phyloP scores from a whole-genome alignment of 345 rosid genomes.

The Populus alba region DNA sequence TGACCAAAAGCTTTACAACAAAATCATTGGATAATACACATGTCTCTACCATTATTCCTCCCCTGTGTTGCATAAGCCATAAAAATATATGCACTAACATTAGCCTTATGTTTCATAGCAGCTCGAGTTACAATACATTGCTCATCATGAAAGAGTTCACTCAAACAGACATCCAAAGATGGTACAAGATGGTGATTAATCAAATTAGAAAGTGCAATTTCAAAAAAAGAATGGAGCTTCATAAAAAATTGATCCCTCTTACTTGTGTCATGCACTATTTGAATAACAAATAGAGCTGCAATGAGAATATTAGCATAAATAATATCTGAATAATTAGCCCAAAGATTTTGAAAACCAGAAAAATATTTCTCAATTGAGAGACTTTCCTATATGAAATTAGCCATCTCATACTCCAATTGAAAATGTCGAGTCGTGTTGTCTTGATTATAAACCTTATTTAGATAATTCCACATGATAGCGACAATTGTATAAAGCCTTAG shows the following conservation, averaged over 20 bases:
- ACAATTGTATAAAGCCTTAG: not conserved
- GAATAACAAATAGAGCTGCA: not conserved
- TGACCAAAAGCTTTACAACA: too few species aligned
- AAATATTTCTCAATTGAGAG: conserved; percentile 15
- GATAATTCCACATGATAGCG: not conserved
- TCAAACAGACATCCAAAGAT: not conserved
- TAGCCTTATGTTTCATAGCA: too few species aligned
- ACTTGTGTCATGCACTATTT: not conserved
- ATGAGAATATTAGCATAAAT: not conserved
- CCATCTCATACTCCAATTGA: conserved; percentile 6
- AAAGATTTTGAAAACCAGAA: not conserved
- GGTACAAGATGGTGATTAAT: not conserved
- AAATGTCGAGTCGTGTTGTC: not conserved
- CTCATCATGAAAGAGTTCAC: too few species aligned
- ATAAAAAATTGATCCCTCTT: not conserved
- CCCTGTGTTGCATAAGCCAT: too few species aligned
- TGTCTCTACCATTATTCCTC: too few species aligned
- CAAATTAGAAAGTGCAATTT: not conserved
- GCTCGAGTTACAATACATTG: too few species aligned
- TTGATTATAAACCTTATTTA: conserved; percentile 5
- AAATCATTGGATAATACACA: too few species aligned
- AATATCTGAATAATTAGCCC: not conserved
- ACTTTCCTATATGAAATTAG: not conserved
- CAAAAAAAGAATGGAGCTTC: not conserved
- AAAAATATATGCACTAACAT: too few species aligned